A percentile compares a stretch with the other conserved stretches of the same genome.
phyloP scores from a whole-genome alignment of 2,329 filamentous ascomycete genomes.

The Graphilbum ipis-grandicollis region DNA sequence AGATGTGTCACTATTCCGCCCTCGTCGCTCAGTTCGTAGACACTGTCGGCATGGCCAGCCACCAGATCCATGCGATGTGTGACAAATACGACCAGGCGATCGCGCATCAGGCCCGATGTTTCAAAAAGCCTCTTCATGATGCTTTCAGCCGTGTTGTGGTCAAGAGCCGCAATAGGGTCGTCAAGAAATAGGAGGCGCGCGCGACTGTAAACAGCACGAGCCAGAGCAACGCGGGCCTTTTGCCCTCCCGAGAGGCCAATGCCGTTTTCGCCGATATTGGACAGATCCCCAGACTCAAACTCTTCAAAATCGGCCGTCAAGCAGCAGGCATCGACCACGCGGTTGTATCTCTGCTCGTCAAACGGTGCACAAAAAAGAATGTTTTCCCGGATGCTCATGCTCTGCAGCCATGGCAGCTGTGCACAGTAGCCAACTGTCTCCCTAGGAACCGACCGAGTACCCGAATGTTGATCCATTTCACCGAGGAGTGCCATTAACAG shows the following conservation, averaged over 20 bases:
- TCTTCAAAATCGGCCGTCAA: conserved; percentile 35
- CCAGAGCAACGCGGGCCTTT: conserved; percentile 44
- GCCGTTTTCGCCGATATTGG: conserved; percentile 43
- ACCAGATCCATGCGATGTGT: conserved; percentile 69
- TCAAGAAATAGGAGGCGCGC: conserved; percentile 41
- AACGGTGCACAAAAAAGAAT: conserved; percentile 42
- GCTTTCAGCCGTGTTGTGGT: conserved; percentile 41
- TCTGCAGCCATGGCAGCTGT: conserved; percentile 48
- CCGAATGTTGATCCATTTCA: conserved; percentile 48
- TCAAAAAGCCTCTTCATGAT: conserved; percentile 43
- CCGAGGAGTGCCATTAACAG: conserved; percentile 40
- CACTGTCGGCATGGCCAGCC: conserved; percentile 52
- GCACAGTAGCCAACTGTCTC: conserved; percentile 37
- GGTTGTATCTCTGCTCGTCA: conserved; percentile 36
- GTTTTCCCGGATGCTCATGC: conserved; percentile 47
- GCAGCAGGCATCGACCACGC: conserved; percentile 43
- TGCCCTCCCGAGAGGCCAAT: conserved; percentile 47
- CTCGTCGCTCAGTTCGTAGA: conserved; percentile 52
- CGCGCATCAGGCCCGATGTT: conserved; percentile 21
- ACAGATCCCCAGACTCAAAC: conserved; percentile 40
- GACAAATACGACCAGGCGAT: conserved; percentile 59
- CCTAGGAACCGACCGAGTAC: conserved; percentile 25
- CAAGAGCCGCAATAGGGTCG: conserved; percentile 44
- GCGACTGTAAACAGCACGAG: conserved; percentile 41
- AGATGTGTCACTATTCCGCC: conserved; percentile 19